Base-by-base conservation (phyloP, 2,329 filamentous ascomycete species). In the Nemania sp. region DNA sequence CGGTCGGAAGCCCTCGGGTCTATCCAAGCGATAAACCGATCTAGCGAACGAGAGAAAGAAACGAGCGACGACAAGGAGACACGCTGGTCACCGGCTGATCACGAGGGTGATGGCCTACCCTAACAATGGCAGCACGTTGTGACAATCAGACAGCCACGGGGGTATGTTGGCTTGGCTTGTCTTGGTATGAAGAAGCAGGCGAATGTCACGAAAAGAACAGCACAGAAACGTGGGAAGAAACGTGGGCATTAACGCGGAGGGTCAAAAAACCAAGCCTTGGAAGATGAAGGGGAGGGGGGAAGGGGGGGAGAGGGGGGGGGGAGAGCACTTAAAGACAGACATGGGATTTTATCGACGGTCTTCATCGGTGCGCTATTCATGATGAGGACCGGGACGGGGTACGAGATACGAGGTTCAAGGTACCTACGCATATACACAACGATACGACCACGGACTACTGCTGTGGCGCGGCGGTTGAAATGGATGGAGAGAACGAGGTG, bases 21-120 rank as follows among this genome's bases (percentile, higher is more conserved):
- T 59, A 20, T 20, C 37, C n/a, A 25, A 34, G n/a, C 20, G 17
- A 57, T 35, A 42, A 54, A 39, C 18, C 17, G 12, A 47, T 18
- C 47, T 32, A 34, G 17, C 34, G 20, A 17, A 37, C 29, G 29
- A 18, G 20, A 39, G 35, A 46, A 12, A 15, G 40, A 49, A 42
- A 2, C 17, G 39, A 10, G 40, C 18, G 13, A 12, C 32, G 39
- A 54, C 50, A 40, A 54, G 42, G 42, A 46, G 13, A 34, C 3
- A 10, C 37, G 10, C 35, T 29, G 45, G 25, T 37, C 15, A 18
- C 9, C 5, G 35, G 53, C 51, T 63, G 60, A 60, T 54, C 50
- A 25, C 11, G 12, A n/a, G 13, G 20, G 17, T 18, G 32, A n/a
- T 21, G 3, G 7, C 37, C 3, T 17, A 17, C n/a, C 47, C 6